phyloP scores from a whole-genome alignment of 2,329 filamentous ascomycete genomes.

The Parafenestella ontariensis region DNA sequence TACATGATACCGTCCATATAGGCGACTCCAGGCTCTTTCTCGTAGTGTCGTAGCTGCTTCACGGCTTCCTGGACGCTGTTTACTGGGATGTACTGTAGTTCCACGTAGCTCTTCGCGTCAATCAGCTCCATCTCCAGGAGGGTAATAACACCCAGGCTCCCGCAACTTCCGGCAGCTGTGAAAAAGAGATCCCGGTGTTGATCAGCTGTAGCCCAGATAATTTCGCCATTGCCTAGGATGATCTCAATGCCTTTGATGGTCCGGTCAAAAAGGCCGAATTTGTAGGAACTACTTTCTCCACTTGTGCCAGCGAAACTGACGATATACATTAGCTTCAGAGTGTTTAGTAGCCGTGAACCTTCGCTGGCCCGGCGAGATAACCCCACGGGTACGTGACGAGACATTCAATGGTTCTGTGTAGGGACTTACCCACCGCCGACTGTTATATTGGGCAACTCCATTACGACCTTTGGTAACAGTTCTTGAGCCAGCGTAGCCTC shows the following conservation, averaged over 20 bases:
- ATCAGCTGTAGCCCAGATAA: conserved; percentile 57
- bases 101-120: conserved; percentile 63
- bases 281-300: conserved; percentile 72
- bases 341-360: too few relatives aligned
- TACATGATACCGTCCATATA: conserved; percentile 76
- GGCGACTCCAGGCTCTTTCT: conserved; percentile 56
- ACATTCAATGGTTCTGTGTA: too few relatives aligned
- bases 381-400: too few relatives aligned
- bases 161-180: conserved; percentile 65
- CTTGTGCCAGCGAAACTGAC: conserved; percentile 66
- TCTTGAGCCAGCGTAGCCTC: conserved; percentile 62
- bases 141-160: conserved; percentile 67
- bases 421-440: conserved; percentile 63
- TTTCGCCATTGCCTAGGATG: conserved; percentile 64
- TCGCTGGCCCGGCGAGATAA: too few relatives aligned
- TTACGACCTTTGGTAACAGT: conserved; percentile 69
- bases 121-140: conserved; percentile 66
- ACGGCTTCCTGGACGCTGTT: conserved; percentile 59
- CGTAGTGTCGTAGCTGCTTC: conserved; percentile 57
- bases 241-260: conserved; percentile 70
- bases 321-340: not conserved
- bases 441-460: conserved; percentile 76
- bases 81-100: conserved; percentile 67
- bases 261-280: conserved; percentile 70
- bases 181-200: conserved; percentile 63